A percentile compares a stretch with the other conserved stretches of the same genome.
Evolutionary conservation across 371 early-diverging fungal genomes (phyloP).

Genomic region (Mucor irregularis): DNA sequence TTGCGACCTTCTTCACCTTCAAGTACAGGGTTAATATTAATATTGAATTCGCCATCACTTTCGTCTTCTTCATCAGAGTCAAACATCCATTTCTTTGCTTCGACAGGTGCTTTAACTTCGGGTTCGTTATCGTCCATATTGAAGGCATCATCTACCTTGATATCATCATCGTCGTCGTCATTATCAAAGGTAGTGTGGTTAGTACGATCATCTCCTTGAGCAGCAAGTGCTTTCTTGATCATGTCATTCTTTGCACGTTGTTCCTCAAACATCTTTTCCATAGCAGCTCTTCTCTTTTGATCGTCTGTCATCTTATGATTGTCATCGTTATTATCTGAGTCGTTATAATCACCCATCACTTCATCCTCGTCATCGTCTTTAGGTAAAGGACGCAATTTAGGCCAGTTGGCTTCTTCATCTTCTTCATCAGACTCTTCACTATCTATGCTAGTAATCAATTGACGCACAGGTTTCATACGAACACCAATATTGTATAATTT

Average conservation of each 20-base stretch:
- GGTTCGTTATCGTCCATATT: conserved; percentile 22
- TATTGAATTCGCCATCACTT: conserved; percentile 22
- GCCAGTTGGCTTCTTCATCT: conserved; percentile 1
- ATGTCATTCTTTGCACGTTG: conserved; percentile 27
- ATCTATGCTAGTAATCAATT: conserved; percentile 31
- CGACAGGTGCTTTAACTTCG: conserved; percentile 29
- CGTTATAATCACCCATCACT: too few relatives aligned
- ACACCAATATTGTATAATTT: conserved; percentile 59
- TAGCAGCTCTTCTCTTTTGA: conserved; percentile 35
- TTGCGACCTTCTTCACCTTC: conserved; percentile 61
- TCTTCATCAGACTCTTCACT: conserved; percentile 10
- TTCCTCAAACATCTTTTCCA: conserved; percentile 29
- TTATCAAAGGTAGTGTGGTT: conserved; percentile 33
- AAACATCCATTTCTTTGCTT: conserved; percentile 54
- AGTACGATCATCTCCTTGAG: neutral
- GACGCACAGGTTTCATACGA: conserved; percentile 40
- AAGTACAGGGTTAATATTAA: conserved; percentile 59
- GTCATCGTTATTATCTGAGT: neutral
- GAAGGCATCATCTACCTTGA: conserved; percentile 3
- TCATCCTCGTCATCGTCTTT: neutral
- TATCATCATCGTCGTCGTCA: conserved; percentile 19
- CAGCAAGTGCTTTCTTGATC: conserved; percentile 22
- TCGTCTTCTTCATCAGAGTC: conserved; percentile 48
- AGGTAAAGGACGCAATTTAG: conserved; percentile 1
- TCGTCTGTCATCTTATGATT: conserved; percentile 15